These are phyloP conservation scores for Sanguinoderma infundibulare DNA, from an alignment of 1,284 basidiomycete species.

Conservation along the genomic window DNA sequence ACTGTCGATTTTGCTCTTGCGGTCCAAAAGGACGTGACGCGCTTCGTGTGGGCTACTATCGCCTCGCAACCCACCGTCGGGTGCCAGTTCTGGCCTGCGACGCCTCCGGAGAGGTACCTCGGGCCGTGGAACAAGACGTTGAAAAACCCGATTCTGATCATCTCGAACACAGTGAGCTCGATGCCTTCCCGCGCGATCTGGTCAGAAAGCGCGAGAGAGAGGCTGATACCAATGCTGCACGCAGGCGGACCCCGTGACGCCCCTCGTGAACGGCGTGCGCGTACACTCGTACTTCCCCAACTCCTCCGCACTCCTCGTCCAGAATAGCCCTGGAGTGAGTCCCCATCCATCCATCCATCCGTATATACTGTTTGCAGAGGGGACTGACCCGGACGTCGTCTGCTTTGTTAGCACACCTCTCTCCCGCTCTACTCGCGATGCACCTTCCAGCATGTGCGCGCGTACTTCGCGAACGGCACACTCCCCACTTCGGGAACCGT, in stretches of 20 bases:
- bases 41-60: conserved; percentile 24
- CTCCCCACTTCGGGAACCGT: conserved; percentile 30
- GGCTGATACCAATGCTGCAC: neutral
- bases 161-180: conserved; percentile 32
- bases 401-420: conserved; percentile 23
- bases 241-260: conserved; percentile 34
- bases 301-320: conserved; percentile 31
- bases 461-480: conserved; percentile 33
- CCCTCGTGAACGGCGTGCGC: conserved; percentile 28
- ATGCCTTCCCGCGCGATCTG: neutral
- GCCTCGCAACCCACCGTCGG: conserved; percentile 30
- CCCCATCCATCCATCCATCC: no score
- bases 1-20: conserved; percentile 29
- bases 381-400: neutral
- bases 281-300: conserved; percentile 28
- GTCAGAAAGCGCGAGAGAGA: neutral
- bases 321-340: conserved; percentile 35
- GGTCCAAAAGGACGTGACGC: conserved; percentile 25
- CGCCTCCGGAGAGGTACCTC: conserved; percentile 27
- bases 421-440: conserved; percentile 31
- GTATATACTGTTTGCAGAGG: no score
- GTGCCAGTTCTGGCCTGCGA: conserved; percentile 32
- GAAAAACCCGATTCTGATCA: conserved; percentile 33
- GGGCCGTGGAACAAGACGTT: conserved; percentile 37
- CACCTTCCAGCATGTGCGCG: conserved; percentile 18